Base-by-base conservation (phyloP, 495 filamentous ascomycete genomes). In the Tuber indicum region DNA sequence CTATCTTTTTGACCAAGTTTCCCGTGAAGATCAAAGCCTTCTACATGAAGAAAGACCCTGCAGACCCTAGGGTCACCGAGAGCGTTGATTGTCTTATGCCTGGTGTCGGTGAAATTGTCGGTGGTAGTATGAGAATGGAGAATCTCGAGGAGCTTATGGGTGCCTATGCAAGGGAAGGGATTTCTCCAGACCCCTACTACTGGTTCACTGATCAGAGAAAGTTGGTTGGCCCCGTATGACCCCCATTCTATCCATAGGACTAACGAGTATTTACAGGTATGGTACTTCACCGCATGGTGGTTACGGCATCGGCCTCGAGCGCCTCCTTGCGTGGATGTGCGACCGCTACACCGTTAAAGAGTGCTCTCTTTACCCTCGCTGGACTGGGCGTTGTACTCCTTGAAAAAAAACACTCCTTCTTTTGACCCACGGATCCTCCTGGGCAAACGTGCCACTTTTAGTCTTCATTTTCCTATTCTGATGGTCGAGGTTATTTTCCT, bases 191-290 rank as follows among this genome's bases (percentile, higher is more conserved):
- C 83, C 91, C 92, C 21, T 99, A 99, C 86, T 99, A 97, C 89
- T 99, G 96, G 96, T 99, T 97, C 87, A 98, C 94, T 16, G 96
- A 99, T 86, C 94, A 97, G 90, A 88, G 96, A 81, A 97, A 97
- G 93, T 96, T 86, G 89, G 93, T 92, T 77, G 36, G 70, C 58
- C 47, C 47, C 58, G 66, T 77, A 42, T 71, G 17, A 75, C 41
- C 16, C 43, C 77, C 52, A 58, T 21, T 78, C 36, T 58, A 41
- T 71, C 46, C 49, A 39, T 36, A 46, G 41, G 69, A 62, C 73
- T 81, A 75, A 83, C 19, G 32, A 41, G 44, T 45, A 58, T 41
- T 6, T 62, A 75, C 79, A 97, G 94, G 86, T 99, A 98, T 83
- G 96, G 96, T 74, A 94, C 92, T 71, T 93, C 91, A 62, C 94